Percentiles rank a stretch among this genome's conserved stretches.
Evolutionary conservation across 2,329 filamentous ascomycete genomes (phyloP).

Genomic region (Incumbomyces lentus): DNA sequence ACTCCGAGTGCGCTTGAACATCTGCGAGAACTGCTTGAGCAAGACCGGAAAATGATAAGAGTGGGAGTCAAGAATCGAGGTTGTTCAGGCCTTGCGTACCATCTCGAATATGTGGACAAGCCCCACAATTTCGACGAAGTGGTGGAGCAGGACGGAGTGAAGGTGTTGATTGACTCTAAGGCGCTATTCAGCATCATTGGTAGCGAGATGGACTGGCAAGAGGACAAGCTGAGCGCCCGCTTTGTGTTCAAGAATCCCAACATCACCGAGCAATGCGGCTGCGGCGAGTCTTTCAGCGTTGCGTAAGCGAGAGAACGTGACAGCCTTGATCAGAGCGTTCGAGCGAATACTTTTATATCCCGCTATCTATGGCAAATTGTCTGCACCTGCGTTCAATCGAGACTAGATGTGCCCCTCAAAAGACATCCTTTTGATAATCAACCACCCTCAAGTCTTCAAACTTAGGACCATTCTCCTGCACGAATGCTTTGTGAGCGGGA

Average conservation of each 20-base stretch:
- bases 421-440: conserved; percentile 48
- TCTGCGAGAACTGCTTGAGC: conserved; percentile 63
- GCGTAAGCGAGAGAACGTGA: conserved; percentile 19
- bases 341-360: conserved; percentile 3
- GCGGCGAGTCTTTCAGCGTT: conserved; percentile 92
- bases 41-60: conserved; percentile 83
- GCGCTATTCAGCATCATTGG: conserved; percentile 96
- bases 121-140: conserved; percentile 78
- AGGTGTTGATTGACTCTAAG: conserved; percentile 93
- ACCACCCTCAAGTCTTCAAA: conserved; percentile 46
- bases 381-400: not conserved
- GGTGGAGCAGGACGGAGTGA: conserved; percentile 92
- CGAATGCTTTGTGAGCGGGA: conserved; percentile 52
- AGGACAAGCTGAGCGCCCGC: conserved; percentile 83
- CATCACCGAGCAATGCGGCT: conserved; percentile 95
- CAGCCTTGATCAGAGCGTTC: conserved; percentile 3
- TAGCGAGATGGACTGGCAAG: conserved; percentile 97
- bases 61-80: conserved; percentile 90
- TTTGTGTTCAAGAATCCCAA: conserved; percentile 97
- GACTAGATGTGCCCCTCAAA: conserved; percentile 24
- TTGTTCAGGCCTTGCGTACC: conserved; percentile 86
- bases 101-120: conserved; percentile 91
- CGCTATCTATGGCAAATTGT: not conserved
- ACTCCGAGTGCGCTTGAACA: conserved; percentile 71
- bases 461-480: conserved; percentile 35